Evolutionary conservation across 257 asterid genomes (phyloP).

Genomic region (Gentiana straminea): DNA sequence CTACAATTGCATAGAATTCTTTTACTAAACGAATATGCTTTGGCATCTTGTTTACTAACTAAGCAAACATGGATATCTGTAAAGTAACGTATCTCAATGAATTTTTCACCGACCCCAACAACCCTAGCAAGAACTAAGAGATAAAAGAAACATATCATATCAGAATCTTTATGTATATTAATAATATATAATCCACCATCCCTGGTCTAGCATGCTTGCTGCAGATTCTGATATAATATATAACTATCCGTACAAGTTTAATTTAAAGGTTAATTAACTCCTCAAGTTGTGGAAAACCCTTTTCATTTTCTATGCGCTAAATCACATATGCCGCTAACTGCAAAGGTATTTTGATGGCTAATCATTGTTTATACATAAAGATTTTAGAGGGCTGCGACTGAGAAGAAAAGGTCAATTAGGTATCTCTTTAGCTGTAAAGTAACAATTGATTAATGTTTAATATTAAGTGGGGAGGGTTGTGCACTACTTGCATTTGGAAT

Average conservation of each 20-base stretch:
- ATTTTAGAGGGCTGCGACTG: slow-evolving; percentile 2
- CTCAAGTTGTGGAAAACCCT: slow-evolving; percentile 34
- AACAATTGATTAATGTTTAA: neutral
- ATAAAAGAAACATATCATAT: slow-evolving; percentile 19
- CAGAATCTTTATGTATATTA: slow-evolving; percentile 20
- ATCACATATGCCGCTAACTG: slow-evolving; percentile 25
- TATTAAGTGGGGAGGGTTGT: no score
- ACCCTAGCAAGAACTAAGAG: slow-evolving; percentile 4
- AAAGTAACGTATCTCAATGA: slow-evolving; percentile 20
- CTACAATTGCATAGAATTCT: neutral
- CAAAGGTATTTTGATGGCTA: slow-evolving; percentile 14
- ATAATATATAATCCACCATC: slow-evolving; percentile 18
- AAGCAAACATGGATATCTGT: neutral
- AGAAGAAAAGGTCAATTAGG: neutral
- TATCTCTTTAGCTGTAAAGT: slow-evolving; percentile 27
- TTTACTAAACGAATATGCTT: no score
- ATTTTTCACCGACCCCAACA: slow-evolving; percentile 37
- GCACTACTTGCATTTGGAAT: no score
- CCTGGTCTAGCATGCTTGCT: slow-evolving; percentile 10
- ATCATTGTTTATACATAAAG: slow-evolving; percentile 9
- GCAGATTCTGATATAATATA: slow-evolving; percentile 6
- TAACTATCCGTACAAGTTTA: no score
- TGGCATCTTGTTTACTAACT: neutral
- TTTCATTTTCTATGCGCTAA: neutral
- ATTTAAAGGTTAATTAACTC: slow-evolving; percentile 14